A percentile compares a stretch with the other conserved stretches of the same genome.
Evolutionary conservation across 768 basidiomycete genomes (phyloP).

Genomic region (Mrakia blollopis): DNA sequence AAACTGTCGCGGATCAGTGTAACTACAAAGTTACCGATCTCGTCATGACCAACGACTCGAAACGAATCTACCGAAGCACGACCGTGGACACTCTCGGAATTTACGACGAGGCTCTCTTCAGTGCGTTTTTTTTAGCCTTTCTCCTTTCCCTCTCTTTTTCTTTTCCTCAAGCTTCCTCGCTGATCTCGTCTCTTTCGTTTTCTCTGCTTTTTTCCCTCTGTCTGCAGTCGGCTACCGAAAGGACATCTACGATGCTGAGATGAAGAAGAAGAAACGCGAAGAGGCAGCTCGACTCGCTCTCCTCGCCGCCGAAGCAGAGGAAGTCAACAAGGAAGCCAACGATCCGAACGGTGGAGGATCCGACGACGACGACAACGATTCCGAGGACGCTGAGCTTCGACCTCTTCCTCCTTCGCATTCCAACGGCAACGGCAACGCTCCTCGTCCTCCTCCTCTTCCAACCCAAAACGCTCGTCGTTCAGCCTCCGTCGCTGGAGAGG

Average conservation of each 20-base stretch:
- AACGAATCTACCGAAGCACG: neutral
- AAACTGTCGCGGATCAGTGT: neutral
- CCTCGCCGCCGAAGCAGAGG: neutral
- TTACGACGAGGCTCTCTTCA: neutral
- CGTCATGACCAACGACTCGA: neutral
- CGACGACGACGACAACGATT: neutral
- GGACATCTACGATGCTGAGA: neutral
- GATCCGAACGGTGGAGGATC: neutral
- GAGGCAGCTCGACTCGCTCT: neutral
- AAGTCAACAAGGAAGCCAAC: neutral
- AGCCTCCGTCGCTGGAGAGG: neutral
- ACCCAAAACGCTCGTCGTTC: neutral
- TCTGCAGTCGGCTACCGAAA: neutral
- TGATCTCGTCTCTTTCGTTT: neutral
- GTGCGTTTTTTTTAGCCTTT: neutral
- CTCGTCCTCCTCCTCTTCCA: neutral
- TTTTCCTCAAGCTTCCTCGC: neutral
- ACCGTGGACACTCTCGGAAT: neutral
- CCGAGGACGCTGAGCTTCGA: no score
- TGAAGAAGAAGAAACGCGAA: neutral
- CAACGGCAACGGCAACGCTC: neutral
- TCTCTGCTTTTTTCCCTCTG: neutral
- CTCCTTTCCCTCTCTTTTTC: neutral
- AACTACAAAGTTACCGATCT: neutral
- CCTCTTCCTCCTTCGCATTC: neutral